These are phyloP conservation scores for Pythium dissimile DNA, from an alignment of 352 stramenopile genomes.

Conservation along the genomic window DNA sequence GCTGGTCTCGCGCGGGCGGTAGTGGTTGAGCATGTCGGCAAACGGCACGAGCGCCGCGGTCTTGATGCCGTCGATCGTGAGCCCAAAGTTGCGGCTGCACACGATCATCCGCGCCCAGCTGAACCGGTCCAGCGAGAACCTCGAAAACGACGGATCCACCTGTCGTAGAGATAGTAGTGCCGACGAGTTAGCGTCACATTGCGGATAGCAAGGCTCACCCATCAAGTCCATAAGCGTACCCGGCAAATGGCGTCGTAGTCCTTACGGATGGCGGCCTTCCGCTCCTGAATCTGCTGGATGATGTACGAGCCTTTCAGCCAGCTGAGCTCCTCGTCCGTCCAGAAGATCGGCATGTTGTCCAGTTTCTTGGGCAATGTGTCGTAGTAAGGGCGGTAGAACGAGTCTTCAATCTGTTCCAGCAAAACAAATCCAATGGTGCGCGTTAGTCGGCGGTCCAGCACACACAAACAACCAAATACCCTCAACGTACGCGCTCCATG, in stretches of 20 bases:
- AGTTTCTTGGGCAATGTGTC: constrained; percentile 95
- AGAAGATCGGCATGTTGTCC: constrained; percentile 99
- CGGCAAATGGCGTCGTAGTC: constrained; percentile 97
- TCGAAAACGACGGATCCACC: constrained; percentile 87
- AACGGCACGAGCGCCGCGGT: constrained; percentile 98
- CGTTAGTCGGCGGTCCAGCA: not conserved
- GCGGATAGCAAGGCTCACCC: not conserved
- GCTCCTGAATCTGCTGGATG: constrained; percentile 94
- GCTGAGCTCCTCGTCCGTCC: constrained; percentile 91
- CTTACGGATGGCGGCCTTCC: constrained; percentile 93
- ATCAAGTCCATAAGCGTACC: constrained; percentile 12
- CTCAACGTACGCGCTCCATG: constrained; percentile 81
- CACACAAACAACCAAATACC: not conserved
- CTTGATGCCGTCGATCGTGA: constrained; percentile 96
- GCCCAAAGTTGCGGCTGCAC: constrained; percentile 98
- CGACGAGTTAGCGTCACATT: too few relatives aligned
- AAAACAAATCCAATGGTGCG: too few relatives aligned
- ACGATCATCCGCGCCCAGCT: constrained; percentile 99
- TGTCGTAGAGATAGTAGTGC: constrained; percentile 9
- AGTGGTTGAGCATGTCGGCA: constrained; percentile 99
- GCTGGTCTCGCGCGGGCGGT: constrained; percentile 95
- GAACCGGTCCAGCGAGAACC: constrained; percentile 96
- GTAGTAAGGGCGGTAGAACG: constrained; percentile 95
- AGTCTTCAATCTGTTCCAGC: constrained; percentile 48
- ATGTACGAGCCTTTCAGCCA: constrained; percentile 93